These are phyloP conservation scores for Pyracantha coccinea DNA, from an alignment of 331 rosid species.

Conservation along the genomic window DNA sequence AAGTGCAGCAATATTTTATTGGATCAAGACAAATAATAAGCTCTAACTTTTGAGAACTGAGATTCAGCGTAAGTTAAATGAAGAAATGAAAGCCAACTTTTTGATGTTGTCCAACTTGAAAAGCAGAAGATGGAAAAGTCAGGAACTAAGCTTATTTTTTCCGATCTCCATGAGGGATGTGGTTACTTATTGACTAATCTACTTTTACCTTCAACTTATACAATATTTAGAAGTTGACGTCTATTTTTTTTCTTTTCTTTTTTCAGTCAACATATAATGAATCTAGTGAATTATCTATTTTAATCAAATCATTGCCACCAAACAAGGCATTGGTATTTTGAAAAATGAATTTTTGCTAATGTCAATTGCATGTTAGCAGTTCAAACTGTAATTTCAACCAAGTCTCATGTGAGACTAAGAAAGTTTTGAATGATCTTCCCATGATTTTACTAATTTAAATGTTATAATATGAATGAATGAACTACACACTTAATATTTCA, in stretches of 20 bases:
- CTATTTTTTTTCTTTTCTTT: too few relatives aligned
- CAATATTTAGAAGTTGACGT: too few relatives aligned
- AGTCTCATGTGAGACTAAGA: background rate
- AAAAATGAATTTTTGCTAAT: too few relatives aligned
- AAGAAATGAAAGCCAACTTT: too few relatives aligned
- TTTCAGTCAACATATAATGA: too few relatives aligned
- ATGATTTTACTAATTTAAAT: too few relatives aligned
- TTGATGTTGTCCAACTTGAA: too few relatives aligned
- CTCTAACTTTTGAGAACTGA: too few relatives aligned
- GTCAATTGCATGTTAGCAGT: background rate
- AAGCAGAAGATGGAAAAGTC: background rate
- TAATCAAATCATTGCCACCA: background rate
- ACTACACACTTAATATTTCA: background rate
- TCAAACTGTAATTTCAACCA: background rate
- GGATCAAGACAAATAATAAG: too few relatives aligned
- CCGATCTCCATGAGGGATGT: background rate
- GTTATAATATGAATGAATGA: background rate
- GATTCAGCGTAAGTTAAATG: too few relatives aligned
- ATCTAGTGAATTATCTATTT: background rate
- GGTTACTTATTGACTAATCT: background rate
- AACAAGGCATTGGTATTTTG: background rate
- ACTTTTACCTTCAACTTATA: background rate
- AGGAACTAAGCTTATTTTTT: background rate
- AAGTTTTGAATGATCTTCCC: background rate
- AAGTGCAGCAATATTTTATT: background rate